Evolutionary conservation across 108 stramenopile genomes (phyloP), one percentile per base, ranked within the genome.

Genomic region (Fragilariopsis cylindrus): DNA sequence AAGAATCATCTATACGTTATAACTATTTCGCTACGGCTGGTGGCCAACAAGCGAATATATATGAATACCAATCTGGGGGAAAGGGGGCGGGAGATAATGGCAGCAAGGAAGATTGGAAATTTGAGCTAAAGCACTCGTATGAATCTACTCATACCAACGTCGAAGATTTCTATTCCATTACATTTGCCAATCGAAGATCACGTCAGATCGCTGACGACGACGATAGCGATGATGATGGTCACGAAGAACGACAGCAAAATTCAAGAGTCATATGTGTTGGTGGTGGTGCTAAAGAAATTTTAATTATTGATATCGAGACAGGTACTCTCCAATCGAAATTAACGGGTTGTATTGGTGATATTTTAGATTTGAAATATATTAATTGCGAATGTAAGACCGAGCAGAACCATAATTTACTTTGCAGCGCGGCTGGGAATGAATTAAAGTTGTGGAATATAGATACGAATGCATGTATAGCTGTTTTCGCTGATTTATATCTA

Each of bases 371-470:
- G 49, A 48, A 68, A 18, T 5, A 15, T 45, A 44, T 50, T 21
- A 11, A 7, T 5, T 52, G 49, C 1, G 49, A 50, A 68, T 4
- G 7, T 18, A 50, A 21, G 8, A 15, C 52, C 12, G 49, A 12
- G 4, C 5, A 4, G 67, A 68, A 19, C 12, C 13, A 68, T 39
- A 68, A 68, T 40, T 47, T 68, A 13, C 49, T 68, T 2, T 68
- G 67, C 45, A 68, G 67, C 18, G 44, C 67, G 6, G 41, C 67
- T 52, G 90, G 95, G 63, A 89, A 92, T 62, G 84, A 80, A 18
- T 60, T 94, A 8, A 82, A 95, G 7, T 65, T 97, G 42, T 97
- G 97, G 97, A 96, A 96, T 78, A 40, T 96, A 13, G 71, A 73
- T 43, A 73, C 78, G 18, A 78, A 81, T 19, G 69, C 79, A 3